Base-by-base conservation (phyloP, 2,329 filamentous ascomycete genomes). In the Botrytis hyacinthi region DNA sequence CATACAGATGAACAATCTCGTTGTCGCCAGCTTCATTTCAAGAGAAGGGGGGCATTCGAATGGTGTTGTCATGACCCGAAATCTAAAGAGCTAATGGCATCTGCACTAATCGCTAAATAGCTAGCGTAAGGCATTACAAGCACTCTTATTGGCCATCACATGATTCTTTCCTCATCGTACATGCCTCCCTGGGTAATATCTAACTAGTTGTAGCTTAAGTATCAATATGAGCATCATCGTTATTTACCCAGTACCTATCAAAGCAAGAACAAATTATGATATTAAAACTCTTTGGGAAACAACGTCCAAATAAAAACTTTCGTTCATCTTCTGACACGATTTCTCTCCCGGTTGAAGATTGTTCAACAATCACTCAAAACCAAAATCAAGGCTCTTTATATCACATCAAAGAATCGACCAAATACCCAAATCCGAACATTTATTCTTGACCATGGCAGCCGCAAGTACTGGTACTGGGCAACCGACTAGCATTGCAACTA, bases 181-280 rank as follows among this genome's bases (percentile, higher is more conserved):
- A 68, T 68, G 40, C 32, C 37, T 29, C 14, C 51, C 51, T 29
- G n/a, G n/a, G 51, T 57, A 18, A 32, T 4, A 57, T 57, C 51
- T 57, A 57, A 57, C 51, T 63, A n/a, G 60, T 29, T 63, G 60
- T 63, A 26, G 60, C 7, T 62, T 40, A 40, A 62, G 26, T 26
- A 42, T 62, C 60, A 42, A 62, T 29, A 29, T 61, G 35, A 61
- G 59, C 59, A 61, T 61, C 32, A 61, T 61, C 59, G 35, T 61
- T 61, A 61, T 61, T 61, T 61, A 57, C n/a, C 51, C 51, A 57
- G 51, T 57, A 32, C 51, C 51, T 57, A 61, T 61, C 14, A 61
- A 37, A 40, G 60, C 9, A 63, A 42, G 35, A 42, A 42, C 16
- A 16, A 63, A 29, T 5, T 26, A 63, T 40, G n/a, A 57, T 18